A percentile compares a stretch with the other conserved stretches of the same genome.
phyloP scores from a whole-genome alignment of 305 asterid genomes.

The Fraxinus sp. region DNA sequence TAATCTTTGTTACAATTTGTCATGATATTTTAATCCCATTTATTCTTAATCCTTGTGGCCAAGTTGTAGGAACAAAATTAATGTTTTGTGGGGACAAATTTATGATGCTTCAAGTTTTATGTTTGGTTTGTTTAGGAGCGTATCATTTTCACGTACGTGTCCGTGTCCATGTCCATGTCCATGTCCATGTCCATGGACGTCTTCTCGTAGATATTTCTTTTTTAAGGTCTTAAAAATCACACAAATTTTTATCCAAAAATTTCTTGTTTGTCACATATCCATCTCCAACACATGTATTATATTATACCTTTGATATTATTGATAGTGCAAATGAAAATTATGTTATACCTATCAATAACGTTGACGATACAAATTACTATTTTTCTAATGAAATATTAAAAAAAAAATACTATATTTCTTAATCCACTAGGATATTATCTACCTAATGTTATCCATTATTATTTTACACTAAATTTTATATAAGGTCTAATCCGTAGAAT shows the following conservation, averaged over 20 bases:
- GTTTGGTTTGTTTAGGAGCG: neutral
- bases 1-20: neutral
- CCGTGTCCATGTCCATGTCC: neutral
- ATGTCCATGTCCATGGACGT: neutral
- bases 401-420: too few relatives aligned
- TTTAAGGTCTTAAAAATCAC: neutral
- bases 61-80: neutral
- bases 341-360: too few relatives aligned
- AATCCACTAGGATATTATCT: neutral
- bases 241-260: neutral
- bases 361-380: neutral
- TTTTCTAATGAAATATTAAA: neutral
- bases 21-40: neutral
- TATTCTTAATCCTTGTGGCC: neutral
- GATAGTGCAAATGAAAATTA: too few relatives aligned
- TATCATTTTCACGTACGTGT: neutral
- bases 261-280: neutral
- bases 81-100: neutral
- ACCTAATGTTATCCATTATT: neutral
- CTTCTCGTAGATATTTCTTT: neutral
- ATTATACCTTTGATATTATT: neutral
- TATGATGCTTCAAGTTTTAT: neutral
- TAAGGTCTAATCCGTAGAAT: neutral
- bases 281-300: neutral
- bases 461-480: neutral